phyloP scores from a whole-genome alignment of 768 basidiomycete species.

The Mycena leptocephala region DNA sequence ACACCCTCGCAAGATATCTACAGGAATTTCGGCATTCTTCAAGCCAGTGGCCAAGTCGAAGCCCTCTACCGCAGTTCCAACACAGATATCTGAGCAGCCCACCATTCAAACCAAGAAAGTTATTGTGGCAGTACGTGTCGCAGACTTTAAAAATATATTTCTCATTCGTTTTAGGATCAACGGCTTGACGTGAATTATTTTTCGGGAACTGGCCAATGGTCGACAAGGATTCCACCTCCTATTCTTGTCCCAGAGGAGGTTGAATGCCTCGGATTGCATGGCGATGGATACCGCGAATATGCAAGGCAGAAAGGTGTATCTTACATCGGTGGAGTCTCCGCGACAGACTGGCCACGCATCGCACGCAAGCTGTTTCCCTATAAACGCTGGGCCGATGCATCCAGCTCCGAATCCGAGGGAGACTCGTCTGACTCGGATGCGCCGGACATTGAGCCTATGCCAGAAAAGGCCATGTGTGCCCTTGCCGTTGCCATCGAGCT shows the following conservation, averaged over 20 bases:
- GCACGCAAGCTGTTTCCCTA: not conserved
- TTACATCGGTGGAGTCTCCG: not conserved
- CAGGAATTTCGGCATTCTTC: not conserved
- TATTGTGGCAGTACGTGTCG: not conserved
- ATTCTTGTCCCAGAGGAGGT: not conserved
- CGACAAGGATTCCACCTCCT: not conserved
- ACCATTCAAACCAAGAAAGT: not conserved
- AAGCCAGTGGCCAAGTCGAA: not conserved
- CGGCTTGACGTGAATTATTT: not conserved
- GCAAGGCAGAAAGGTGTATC: not conserved
- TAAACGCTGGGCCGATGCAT: not conserved
- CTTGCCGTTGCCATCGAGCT: not conserved
- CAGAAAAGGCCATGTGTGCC: not conserved
- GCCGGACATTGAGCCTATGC: not conserved
- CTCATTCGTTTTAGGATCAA: not conserved
- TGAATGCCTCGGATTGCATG: not conserved
- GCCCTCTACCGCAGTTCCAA: not conserved
- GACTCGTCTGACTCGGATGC: not conserved
- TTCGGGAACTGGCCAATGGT: not conserved
- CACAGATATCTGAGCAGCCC: not conserved
- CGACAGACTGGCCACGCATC: not conserved
- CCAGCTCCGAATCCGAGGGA: not conserved
- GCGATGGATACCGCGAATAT: conserved; percentile 2
- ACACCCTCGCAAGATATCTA: no score
- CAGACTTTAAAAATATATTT: not conserved